Evolutionary conservation across 2,329 filamentous ascomycete genomes (phyloP).

Genomic region (Ceratocystiopsis sp.): DNA sequence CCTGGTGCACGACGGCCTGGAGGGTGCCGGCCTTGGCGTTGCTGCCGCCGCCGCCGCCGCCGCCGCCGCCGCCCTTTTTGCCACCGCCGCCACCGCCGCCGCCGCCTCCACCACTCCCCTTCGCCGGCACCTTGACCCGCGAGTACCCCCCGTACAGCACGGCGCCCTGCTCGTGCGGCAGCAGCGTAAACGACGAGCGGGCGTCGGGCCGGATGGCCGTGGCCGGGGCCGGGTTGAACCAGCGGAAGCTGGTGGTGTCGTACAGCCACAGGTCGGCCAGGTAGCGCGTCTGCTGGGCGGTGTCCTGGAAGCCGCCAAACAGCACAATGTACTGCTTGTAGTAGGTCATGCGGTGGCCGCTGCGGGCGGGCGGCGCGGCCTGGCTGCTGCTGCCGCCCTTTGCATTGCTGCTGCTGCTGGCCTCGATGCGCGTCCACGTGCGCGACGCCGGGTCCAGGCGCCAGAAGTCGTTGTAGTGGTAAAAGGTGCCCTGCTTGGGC

Average conservation of each 20-base stretch:
- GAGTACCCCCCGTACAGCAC: slow-evolving; percentile 91
- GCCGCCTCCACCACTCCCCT: slow-evolving; percentile 35
- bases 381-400: slow-evolving; percentile 39
- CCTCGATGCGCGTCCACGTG: slow-evolving; percentile 85
- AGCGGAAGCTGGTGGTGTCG: slow-evolving; percentile 72
- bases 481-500: slow-evolving; percentile 94
- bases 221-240: slow-evolving; percentile 60
- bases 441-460: slow-evolving; percentile 63
- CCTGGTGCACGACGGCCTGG: slow-evolving; percentile 83
- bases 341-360: slow-evolving; percentile 89
- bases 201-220: slow-evolving; percentile 79
- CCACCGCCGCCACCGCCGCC: slow-evolving; percentile 32
- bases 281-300: slow-evolving; percentile 87
- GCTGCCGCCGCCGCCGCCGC: slow-evolving; percentile 45
- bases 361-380: slow-evolving; percentile 61
- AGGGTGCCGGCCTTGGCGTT: slow-evolving; percentile 77
- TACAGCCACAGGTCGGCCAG: slow-evolving; percentile 90
- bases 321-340: slow-evolving; percentile 95
- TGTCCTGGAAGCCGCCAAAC: slow-evolving; percentile 95
- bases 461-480: slow-evolving; percentile 99
- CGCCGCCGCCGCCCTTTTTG: slow-evolving; percentile 17
- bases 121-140: slow-evolving; percentile 58
- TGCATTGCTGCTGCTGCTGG: slow-evolving; percentile 18
- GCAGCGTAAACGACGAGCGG: slow-evolving; percentile 76
- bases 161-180: slow-evolving; percentile 80